These are phyloP conservation scores for Juglanconis juglandina DNA, from an alignment of 2,329 filamentous ascomycete genomes.

Conservation along the genomic window DNA sequence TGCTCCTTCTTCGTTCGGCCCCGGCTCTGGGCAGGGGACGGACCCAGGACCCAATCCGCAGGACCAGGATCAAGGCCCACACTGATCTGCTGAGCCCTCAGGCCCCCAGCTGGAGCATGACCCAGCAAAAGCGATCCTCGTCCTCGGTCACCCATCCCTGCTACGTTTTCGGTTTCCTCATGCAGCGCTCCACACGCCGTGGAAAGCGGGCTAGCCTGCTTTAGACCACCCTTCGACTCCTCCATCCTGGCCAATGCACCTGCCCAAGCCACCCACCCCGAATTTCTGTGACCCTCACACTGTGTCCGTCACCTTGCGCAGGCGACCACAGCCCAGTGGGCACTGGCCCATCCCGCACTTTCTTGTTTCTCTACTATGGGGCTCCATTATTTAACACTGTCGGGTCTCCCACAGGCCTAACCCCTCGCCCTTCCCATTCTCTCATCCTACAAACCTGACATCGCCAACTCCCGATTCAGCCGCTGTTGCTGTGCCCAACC, in stretches of 20 bases:
- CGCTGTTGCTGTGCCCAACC: constrained; percentile 36
- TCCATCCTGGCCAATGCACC: neutral
- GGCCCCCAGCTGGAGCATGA: too few species aligned
- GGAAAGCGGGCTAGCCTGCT: constrained; percentile 1
- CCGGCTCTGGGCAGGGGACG: too few species aligned
- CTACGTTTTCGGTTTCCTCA: neutral
- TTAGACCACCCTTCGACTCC: neutral
- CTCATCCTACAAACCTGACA: constrained; percentile 19
- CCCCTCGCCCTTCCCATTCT: constrained; percentile 14
- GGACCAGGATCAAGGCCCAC: too few species aligned
- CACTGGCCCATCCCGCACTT: constrained; percentile 7
- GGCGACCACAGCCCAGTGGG: neutral
- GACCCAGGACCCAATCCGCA: too few species aligned
- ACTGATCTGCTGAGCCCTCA: neutral
- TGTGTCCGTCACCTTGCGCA: neutral
- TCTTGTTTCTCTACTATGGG: neutral
- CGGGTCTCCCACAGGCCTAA: constrained; percentile 13
- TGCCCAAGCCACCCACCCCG: neutral
- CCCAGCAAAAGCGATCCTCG: neutral
- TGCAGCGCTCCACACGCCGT: neutral
- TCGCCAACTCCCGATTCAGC: constrained; percentile 34
- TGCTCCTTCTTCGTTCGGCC: too few species aligned
- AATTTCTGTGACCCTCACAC: neutral
- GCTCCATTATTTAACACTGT: constrained; percentile 19
- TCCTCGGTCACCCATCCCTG: neutral